These are phyloP conservation scores for Tephrocybe sp. DNA, from an alignment of 768 basidiomycete species.

Conservation along the genomic window DNA sequence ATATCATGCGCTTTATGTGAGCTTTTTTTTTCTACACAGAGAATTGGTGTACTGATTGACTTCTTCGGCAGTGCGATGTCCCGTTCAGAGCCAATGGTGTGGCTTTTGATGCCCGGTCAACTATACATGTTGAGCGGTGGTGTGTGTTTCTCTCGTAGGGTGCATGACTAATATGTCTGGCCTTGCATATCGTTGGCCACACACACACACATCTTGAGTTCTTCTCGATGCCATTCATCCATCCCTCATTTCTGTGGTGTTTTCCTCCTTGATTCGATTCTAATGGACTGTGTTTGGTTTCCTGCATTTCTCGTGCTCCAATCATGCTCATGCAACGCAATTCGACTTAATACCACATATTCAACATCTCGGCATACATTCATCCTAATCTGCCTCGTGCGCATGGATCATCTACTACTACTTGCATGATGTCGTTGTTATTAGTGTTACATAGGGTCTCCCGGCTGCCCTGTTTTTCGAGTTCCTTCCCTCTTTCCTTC, in stretches of 20 bases:
- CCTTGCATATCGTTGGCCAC: too few relatives aligned
- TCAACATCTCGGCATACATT: background rate
- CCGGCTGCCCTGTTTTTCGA: background rate
- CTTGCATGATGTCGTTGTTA: background rate
- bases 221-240: background rate
- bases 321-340: background rate
- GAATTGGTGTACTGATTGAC: background rate
- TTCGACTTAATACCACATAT: constrained; percentile 3
- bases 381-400: background rate
- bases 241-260: background rate
- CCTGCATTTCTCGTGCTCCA: background rate
- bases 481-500: background rate
- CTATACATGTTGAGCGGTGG: too few relatives aligned
- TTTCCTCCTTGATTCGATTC: background rate
- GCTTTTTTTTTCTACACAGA: background rate
- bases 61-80: background rate
- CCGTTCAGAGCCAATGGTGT: too few relatives aligned
- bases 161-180: background rate
- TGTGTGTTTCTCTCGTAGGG: too few relatives aligned
- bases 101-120: too few relatives aligned
- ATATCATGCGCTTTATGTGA: background rate
- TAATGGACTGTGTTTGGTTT: background rate
- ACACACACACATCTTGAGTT: background rate
- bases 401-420: constrained; percentile 1
- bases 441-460: background rate